Evolutionary conservation across 2,329 filamentous ascomycete genomes (phyloP), one percentile per base, ranked within the genome.

Genomic region (Calonectria leucothoes): DNA sequence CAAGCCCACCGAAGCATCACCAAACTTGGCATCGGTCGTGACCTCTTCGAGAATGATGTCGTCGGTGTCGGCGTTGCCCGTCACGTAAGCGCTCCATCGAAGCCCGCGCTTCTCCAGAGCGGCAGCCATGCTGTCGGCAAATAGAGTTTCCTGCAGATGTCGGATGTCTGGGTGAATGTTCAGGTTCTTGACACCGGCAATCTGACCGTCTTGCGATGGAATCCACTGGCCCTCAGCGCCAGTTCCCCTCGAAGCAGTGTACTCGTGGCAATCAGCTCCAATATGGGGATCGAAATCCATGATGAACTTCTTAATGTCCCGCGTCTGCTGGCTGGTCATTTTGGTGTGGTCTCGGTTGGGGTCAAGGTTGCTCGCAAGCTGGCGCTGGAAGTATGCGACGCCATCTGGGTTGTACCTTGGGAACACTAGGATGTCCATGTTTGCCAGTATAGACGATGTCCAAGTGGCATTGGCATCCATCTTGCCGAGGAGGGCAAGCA

Each of bases 381-480:
- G 70, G 0, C 80, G 76, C 49, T 82, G 81, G 66, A 82, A 82
- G 37, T 79, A 81, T 0, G 77, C 73, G 0, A 82, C 80, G 6
- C 81, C 81, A 17, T 82, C 81, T 0, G 79, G 78, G n/a, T 82
- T 82, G 25, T 81, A 82, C 0, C 81, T 78, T 2, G 81, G 78
- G 20, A 82, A 75, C 14, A 82, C 67, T 49, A 81, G 68, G 12
- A 82, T 82, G 23, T 82, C 81, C 73, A 82, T 75, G 42, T 78
- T 79, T 4, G 80, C 75, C 0, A 82, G 57, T 2, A 82, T 69
- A 0, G 77, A 80, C 0, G 72, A 68, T 1, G 81, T n/a, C 80
- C 80, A 82, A 0, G 76, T 76, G 5, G 75, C 51, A 29, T 82
- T 79, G 31, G 77, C 76, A 27, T 82, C 81, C 6, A 82, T 71